Percentiles rank a stretch among this genome's conserved stretches.
Conservation (phyloP, 805 yeast species). For the Cyberlindnera nakhonratchasimensis region DNA sequence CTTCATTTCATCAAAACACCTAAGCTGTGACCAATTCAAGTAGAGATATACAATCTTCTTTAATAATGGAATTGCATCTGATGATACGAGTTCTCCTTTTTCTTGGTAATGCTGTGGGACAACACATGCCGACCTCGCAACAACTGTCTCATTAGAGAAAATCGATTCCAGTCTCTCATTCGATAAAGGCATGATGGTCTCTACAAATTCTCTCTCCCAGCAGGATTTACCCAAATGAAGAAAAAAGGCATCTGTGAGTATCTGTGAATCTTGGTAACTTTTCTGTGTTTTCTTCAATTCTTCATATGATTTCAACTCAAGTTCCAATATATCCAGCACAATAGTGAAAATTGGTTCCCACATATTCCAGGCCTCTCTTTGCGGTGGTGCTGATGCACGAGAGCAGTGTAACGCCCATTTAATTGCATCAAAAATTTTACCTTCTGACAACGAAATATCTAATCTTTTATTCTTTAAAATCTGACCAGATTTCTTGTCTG, state of each 20-base stretch:
- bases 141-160: constrained; percentile 17
- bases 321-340: constrained; percentile 18
- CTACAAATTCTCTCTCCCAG: constrained; percentile 16
- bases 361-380: constrained; percentile 19
- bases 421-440: constrained; percentile 28
- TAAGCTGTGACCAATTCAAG: constrained; percentile 6
- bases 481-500: constrained; percentile 20
- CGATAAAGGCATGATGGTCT: constrained; percentile 11
- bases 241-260: constrained; percentile 13
- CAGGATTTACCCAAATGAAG: constrained; percentile 9
- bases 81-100: constrained; percentile 1
- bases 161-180: constrained; percentile 8
- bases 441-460: constrained; percentile 21
- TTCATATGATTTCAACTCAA: constrained; percentile 13
- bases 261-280: neutral
- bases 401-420: constrained; percentile 32
- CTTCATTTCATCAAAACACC: neutral
- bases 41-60: constrained; percentile 10
- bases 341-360: constrained; percentile 22
- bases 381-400: constrained; percentile 9
- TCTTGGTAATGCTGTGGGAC: neutral
- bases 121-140: constrained; percentile 18
- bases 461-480: constrained; percentile 28
- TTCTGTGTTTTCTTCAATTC: neutral
- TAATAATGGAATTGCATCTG: constrained; percentile 11